phyloP scores from a whole-genome alignment of 495 filamentous ascomycete species.

The Aspergillus cavernicola region DNA sequence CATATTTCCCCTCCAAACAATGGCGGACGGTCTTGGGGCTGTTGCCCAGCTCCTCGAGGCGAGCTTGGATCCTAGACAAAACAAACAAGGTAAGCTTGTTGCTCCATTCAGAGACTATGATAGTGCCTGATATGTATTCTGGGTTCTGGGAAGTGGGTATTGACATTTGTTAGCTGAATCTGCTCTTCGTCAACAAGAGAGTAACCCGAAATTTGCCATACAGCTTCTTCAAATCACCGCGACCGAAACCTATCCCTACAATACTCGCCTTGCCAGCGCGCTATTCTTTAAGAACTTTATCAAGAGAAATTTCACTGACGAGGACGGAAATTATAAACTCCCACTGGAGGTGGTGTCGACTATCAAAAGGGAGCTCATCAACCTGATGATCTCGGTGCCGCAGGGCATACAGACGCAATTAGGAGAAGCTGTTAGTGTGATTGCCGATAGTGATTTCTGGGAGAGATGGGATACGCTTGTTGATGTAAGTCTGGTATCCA shows the following conservation, averaged over 20 bases:
- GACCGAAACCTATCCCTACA: constrained; percentile 59
- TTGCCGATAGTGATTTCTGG: constrained; percentile 98
- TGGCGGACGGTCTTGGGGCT: constrained; percentile 70
- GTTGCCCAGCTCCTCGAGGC: constrained; percentile 78
- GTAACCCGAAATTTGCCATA: constrained; percentile 81
- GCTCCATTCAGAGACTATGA: constrained; percentile 5
- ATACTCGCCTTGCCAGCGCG: constrained; percentile 83
- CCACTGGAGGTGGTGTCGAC: constrained; percentile 71
- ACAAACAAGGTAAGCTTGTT: constrained; percentile 72
- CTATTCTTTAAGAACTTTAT: constrained; percentile 99
- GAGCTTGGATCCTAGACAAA: constrained; percentile 78
- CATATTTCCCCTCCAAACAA: constrained; percentile 43
- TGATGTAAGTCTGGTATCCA: constrained; percentile 47
- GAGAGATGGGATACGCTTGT: constrained; percentile 90
- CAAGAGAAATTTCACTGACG: constrained; percentile 86
- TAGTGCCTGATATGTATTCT: background rate
- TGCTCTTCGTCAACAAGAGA: constrained; percentile 69
- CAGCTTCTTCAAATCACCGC: constrained; percentile 84
- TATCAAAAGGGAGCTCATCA: constrained; percentile 92
- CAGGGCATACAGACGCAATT: constrained; percentile 84
- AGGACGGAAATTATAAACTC: constrained; percentile 88
- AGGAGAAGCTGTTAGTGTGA: constrained; percentile 92
- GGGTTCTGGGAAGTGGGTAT: background rate
- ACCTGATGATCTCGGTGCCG: constrained; percentile 91
- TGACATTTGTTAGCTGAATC: constrained; percentile 63